A percentile compares a stretch with the other conserved stretches of the same genome.
phyloP scores from a whole-genome alignment of 768 basidiomycete genomes.

The Russula olivacea region DNA sequence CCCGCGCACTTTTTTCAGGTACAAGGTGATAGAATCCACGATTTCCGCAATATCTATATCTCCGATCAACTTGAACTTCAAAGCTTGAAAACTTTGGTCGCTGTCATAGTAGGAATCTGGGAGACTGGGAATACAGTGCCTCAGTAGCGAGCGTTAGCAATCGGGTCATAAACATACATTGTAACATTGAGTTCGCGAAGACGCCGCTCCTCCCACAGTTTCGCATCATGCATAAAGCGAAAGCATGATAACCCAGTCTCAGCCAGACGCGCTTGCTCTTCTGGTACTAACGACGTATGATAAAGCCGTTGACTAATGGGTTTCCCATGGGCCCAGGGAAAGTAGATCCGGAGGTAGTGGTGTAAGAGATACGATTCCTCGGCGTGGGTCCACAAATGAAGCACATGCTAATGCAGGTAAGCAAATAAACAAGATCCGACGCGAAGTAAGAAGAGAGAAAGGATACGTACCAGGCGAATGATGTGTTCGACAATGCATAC shows the following conservation, averaged over 20 bases:
- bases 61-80: conserved; percentile 14
- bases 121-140: not conserved
- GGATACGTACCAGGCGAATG: conserved; percentile 4
- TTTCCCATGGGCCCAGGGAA: conserved; percentile 21
- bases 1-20: conserved; percentile 14
- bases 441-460: not conserved
- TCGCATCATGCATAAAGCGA: conserved; percentile 16
- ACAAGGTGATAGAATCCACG: conserved; percentile 9
- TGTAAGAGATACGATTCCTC: conserved; percentile 18
- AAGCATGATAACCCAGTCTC: conserved; percentile 17
- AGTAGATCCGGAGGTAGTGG: conserved; percentile 20
- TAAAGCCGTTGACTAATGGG: conserved; percentile 7
- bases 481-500: conserved; percentile 13
- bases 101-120: conserved; percentile 4
- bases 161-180: not conserved
- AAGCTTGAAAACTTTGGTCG: conserved; percentile 7
- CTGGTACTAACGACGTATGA: conserved; percentile 6
- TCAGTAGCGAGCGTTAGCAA: not conserved
- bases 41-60: conserved; percentile 9
- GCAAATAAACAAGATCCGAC: not conserved
- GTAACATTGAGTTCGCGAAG: conserved; percentile 6
- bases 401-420: conserved; percentile 12
- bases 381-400: conserved; percentile 21
- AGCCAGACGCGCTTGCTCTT: conserved; percentile 17
- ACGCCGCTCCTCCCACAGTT: conserved; percentile 17